These are phyloP conservation scores for Axilococcus clingmanii DNA, from an alignment of 139 green algal species.

Conservation along the genomic window DNA sequence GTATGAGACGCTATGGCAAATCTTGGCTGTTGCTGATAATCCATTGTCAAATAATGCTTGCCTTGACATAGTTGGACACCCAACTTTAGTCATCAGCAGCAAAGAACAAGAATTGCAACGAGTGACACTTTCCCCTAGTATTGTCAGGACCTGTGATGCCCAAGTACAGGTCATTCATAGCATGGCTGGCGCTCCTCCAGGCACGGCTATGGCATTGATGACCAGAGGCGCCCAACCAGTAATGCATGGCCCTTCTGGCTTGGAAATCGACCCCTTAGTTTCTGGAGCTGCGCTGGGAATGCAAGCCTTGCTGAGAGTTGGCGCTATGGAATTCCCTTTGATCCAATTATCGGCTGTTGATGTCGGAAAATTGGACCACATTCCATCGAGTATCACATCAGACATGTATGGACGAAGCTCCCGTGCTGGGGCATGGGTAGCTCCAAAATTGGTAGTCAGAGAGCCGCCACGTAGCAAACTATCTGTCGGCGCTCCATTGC, in stretches of 20 bases:
- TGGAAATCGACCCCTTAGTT: not conserved
- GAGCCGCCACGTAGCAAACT: not conserved
- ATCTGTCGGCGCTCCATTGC: not conserved
- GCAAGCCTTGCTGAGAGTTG: constrained; percentile 18
- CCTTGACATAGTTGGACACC: too few species aligned
- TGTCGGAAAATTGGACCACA: not conserved
- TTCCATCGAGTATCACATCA: not conserved
- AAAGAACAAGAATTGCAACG: too few species aligned
- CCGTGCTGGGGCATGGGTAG: constrained; percentile 3
- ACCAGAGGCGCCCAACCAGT: not conserved
- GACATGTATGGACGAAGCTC: constrained; percentile 7
- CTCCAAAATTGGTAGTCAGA: constrained; percentile 8
- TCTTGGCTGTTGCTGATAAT: too few species aligned
- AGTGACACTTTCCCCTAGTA: too few species aligned
- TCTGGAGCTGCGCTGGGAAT: constrained; percentile 2
- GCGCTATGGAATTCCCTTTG: constrained; percentile 7
- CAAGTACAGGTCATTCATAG: constrained; percentile 1
- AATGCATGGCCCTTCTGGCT: not conserved
- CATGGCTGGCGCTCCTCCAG: not conserved
- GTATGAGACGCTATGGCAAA: constrained; percentile 20
- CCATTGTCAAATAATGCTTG: too few species aligned
- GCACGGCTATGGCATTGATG: not conserved
- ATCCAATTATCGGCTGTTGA: constrained; percentile 2
- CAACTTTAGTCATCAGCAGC: too few species aligned
- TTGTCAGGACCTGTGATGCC: not conserved